phyloP scores from a whole-genome alignment of 768 basidiomycete genomes.

The Suillus spraguei region DNA sequence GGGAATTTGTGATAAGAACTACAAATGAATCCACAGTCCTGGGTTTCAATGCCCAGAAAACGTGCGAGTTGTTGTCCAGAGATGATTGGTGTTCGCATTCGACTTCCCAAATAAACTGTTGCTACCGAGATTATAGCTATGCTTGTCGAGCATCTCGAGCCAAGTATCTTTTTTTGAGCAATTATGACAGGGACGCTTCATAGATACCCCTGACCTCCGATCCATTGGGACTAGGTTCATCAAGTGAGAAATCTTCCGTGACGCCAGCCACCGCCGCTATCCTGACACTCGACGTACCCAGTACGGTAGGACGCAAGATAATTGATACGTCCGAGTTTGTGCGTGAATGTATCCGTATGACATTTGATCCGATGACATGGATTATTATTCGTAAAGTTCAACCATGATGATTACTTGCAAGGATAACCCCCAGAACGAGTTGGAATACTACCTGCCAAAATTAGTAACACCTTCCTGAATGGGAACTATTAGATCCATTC shows the following conservation, averaged over 20 bases:
- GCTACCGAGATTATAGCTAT: neutral
- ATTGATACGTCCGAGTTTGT: neutral
- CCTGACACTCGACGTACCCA: neutral
- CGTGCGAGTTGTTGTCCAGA: neutral
- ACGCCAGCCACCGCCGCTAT: neutral
- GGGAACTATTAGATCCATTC: conserved; percentile 16
- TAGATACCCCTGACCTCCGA: neutral
- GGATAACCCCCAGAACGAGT: neutral
- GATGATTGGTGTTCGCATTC: neutral
- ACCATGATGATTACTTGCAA: neutral
- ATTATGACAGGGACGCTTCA: neutral
- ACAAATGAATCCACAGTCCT: neutral
- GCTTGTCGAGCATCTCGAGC: neutral
- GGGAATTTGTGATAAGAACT: neutral
- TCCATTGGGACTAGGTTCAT: too few species aligned
- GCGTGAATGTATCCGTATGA: neutral
- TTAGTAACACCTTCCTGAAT: conserved; percentile 11
- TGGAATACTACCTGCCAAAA: conserved; percentile 26
- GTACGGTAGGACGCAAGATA: neutral
- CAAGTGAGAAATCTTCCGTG: neutral
- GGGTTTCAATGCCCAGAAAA: neutral
- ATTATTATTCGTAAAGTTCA: neutral
- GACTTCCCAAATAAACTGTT: neutral
- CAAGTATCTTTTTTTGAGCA: neutral
- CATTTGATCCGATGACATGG: neutral